Evolutionary conservation across 176 grass and related monocot genomes (phyloP), one percentile per base, ranked within the genome.

Genomic region (Oryza glumipatula): DNA sequence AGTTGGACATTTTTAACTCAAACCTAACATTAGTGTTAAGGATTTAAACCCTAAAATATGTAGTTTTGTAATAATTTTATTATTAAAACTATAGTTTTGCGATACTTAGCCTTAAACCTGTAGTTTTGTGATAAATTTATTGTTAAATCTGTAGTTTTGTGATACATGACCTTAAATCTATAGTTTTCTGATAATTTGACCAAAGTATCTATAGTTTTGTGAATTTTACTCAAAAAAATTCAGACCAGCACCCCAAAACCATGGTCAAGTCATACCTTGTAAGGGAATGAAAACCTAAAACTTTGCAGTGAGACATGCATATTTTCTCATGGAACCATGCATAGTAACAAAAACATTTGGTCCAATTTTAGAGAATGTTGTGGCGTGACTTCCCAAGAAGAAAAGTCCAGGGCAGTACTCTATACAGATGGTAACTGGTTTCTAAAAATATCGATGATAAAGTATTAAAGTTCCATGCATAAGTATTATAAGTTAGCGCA

Each of bases 241-340:
- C 2, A 77, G 63, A 51, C 71, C 67, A 85, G 1, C 26, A 15
- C 11, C 47, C 47, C 11, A 49, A 49, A 49, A 64, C 6, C 58
- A 74, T 75, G 32, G 22, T 16, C 33, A 81, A 36, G 35, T 60
- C 47, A 69, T 76, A 70, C 45, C 4, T 73, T 68, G 47, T 61
- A n/a, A 17, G 54, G n/a, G 19, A 68, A 69, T 11, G 2, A 63
- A 82, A 44, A 28, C 33, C 74, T 49, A 63, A 36, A n/a, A 24
- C 9, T 76, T 35, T 7, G 47, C 47, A 49, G 47, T 45, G 43
- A 12, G 67, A 65, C 1, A 3, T 21, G 19, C 13, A 77, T 46
- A 22, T 81, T 69, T 68, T 3, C n/a, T 16, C 46, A 45, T 81
- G 85, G 7, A 12, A 3, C 15, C 68, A 86, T 60, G 35, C 12